These are phyloP conservation scores for Citrus hindsii DNA, from an alignment of 345 rosid genomes.

Conservation along the genomic window DNA sequence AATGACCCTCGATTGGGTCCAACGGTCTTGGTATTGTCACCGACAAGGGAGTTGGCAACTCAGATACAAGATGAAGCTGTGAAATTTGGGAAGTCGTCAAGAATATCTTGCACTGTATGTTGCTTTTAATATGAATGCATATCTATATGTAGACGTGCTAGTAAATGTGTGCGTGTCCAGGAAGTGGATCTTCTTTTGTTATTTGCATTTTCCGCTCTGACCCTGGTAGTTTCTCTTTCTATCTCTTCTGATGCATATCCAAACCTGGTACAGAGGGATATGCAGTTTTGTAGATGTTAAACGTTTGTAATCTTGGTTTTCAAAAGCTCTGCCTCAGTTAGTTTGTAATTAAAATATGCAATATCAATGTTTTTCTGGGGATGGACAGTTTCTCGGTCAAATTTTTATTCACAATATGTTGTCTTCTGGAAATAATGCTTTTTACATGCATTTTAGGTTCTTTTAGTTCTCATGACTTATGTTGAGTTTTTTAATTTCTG, in stretches of 20 bases:
- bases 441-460: not conserved
- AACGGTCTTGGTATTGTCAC: conserved; percentile 84
- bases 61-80: conserved; percentile 93
- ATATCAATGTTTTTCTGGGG: not conserved
- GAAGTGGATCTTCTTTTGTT: not conserved
- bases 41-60: conserved; percentile 96
- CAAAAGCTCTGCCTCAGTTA: not conserved
- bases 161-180: not conserved
- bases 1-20: conserved; percentile 86
- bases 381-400: not conserved
- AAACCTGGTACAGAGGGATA: not conserved
- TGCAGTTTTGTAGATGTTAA: not conserved
- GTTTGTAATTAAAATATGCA: not conserved
- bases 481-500: not conserved
- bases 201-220: not conserved
- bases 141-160: not conserved
- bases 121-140: not conserved
- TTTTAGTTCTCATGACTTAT: not conserved
- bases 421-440: not conserved
- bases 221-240: not conserved
- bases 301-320: not conserved
- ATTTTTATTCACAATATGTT: not conserved
- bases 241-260: not conserved
- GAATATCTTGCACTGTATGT: conserved; percentile 83
- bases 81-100: conserved; percentile 89